Evolutionary conservation across 2,329 filamentous ascomycete genomes (phyloP).

Genomic region (Pseudogymnoascus sp.): DNA sequence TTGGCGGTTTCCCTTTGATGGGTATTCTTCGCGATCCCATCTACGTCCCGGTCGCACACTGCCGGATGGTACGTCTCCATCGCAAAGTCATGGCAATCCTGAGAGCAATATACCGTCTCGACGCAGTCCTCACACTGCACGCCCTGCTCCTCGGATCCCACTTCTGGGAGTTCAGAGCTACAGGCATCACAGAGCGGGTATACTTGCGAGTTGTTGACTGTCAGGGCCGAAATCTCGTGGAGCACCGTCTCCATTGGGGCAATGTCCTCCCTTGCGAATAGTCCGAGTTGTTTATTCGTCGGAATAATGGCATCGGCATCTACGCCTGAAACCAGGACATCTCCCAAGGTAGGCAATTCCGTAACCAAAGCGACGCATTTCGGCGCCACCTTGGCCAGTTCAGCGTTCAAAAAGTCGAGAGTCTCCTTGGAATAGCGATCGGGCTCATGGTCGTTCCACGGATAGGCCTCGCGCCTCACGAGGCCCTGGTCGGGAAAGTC

Average conservation of each 20-base stretch:
- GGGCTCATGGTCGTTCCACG: conserved; percentile 59
- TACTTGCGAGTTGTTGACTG: conserved; percentile 79
- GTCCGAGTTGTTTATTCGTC: conserved; percentile 69
- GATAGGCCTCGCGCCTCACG: conserved; percentile 62
- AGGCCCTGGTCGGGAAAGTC: conserved; percentile 60
- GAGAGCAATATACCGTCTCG: conserved; percentile 58
- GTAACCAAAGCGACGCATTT: conserved; percentile 74
- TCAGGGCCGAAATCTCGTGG: conserved; percentile 75
- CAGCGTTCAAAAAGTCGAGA: conserved; percentile 60
- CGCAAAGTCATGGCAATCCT: conserved; percentile 49
- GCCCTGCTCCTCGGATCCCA: conserved; percentile 38
- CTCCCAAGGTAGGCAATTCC: conserved; percentile 58
- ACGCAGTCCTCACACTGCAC: conserved; percentile 52
- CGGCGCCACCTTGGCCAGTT: conserved; percentile 61
- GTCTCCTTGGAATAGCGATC: conserved; percentile 63
- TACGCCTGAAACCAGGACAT: conserved; percentile 38
- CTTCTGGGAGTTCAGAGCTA: conserved; percentile 59
- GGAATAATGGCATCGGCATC: conserved; percentile 42
- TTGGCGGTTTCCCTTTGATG: conserved; percentile 50
- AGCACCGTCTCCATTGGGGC: conserved; percentile 67
- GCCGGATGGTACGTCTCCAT: conserved; percentile 54
- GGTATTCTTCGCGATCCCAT: conserved; percentile 55
- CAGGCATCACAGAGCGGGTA: conserved; percentile 87
- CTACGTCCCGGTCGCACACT: conserved; percentile 57
- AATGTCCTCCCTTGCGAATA: conserved; percentile 82